Conservation (phyloP, 2,329 filamentous ascomycete species). For the Paraphoma sp. region DNA sequence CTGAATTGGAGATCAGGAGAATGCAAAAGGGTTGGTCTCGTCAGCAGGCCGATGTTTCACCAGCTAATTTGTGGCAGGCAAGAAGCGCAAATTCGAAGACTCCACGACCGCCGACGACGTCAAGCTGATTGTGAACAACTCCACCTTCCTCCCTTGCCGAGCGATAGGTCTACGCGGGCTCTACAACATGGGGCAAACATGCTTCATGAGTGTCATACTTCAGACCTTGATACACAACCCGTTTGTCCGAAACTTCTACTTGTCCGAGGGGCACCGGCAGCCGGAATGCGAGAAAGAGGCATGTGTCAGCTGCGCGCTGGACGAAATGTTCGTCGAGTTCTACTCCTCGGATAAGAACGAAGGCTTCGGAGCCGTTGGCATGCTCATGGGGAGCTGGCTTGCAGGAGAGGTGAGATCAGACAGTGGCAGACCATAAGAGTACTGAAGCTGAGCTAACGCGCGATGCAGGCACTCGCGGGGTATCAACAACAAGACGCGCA, state of each 20-base stretch:
- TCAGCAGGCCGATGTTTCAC: slow-evolving; percentile 1
- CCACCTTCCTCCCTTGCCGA: slow-evolving; percentile 79
- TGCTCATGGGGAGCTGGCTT: slow-evolving; percentile 89
- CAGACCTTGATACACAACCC: slow-evolving; percentile 95
- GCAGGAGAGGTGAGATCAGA: slow-evolving; percentile 69
- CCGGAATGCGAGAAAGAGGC: slow-evolving; percentile 69
- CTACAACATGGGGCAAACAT: slow-evolving; percentile 98
- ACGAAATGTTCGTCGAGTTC: slow-evolving; percentile 69
- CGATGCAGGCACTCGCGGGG: slow-evolving; percentile 64
- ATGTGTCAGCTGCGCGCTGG: slow-evolving; percentile 67
- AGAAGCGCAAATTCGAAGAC: slow-evolving; percentile 81
- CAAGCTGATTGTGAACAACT: slow-evolving; percentile 78
- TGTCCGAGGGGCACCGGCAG: slow-evolving; percentile 85
- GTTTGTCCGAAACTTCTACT: slow-evolving; percentile 87
- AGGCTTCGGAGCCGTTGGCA: slow-evolving; percentile 87
- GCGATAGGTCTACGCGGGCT: slow-evolving; percentile 89
- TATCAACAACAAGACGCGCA: slow-evolving; percentile 97
- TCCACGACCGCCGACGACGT: slow-evolving; percentile 69
- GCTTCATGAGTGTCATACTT: slow-evolving; percentile 95
- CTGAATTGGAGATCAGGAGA: slow-evolving; percentile 77
- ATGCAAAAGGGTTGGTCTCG: slow-evolving; percentile 67
- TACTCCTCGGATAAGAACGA: slow-evolving; percentile 79
- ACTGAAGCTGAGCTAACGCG: slow-evolving; percentile 5
- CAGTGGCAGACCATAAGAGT: slow-evolving; percentile 22
- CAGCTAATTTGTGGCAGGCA: slow-evolving; percentile 45